These are phyloP conservation scores for Truncatella angustata DNA, from an alignment of 2,329 filamentous ascomycete genomes.

Conservation along the genomic window DNA sequence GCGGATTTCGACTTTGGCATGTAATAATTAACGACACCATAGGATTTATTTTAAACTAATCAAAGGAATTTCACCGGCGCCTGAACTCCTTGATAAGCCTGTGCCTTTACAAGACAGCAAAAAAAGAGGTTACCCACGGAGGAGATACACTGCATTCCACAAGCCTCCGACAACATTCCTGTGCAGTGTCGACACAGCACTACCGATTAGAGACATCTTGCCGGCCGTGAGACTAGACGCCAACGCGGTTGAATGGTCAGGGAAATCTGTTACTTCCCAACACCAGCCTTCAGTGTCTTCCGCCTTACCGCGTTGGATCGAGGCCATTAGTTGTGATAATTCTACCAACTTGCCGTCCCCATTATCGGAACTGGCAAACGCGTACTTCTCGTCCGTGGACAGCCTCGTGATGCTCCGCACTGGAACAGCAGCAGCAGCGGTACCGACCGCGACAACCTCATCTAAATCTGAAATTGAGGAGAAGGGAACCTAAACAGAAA, in stretches of 20 bases:
- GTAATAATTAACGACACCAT: too few species aligned
- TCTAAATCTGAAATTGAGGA: not conserved
- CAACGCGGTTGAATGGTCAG: not conserved
- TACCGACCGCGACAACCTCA: conserved; percentile 5
- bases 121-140: not conserved
- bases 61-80: not conserved
- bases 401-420: conserved; percentile 7
- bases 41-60: too few species aligned
- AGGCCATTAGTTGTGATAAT: conserved; percentile 4
- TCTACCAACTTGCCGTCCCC: not conserved
- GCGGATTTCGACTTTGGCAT: too few species aligned
- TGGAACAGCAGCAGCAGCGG: conserved; percentile 8
- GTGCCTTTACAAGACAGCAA: not conserved
- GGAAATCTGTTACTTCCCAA: conserved; percentile 8
- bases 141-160: not conserved
- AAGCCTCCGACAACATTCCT: not conserved
- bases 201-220: not conserved
- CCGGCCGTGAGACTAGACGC: too few species aligned
- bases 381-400: conserved; percentile 10
- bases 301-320: conserved; percentile 6
- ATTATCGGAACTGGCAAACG: not conserved
- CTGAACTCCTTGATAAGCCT: not conserved
- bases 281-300: conserved; percentile 9
- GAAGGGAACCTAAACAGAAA: conserved; percentile 2
- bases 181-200: not conserved